Evolutionary conservation across 2,329 filamentous ascomycete genomes (phyloP), one percentile per base, ranked within the genome.

Genomic region (Penicillium sp.): DNA sequence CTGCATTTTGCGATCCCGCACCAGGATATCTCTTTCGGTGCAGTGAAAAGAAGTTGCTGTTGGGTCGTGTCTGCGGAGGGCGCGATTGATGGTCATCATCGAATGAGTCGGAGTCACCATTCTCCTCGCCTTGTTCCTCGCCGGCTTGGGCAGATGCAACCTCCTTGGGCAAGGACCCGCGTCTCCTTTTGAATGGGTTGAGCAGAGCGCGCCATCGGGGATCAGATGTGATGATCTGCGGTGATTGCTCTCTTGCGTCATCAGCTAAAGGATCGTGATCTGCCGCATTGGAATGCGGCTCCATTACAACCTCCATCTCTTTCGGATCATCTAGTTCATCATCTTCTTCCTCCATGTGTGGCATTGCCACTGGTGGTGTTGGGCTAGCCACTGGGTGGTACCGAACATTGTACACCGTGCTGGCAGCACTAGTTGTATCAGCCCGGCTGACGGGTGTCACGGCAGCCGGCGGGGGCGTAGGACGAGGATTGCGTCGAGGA

Each of bases 331-430:
- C 65, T 5, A 63, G 34, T 37, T 74, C 73, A 5, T 74, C 73
- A 5, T 69, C 70, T 41, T 73, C 73, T 57, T 71, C 70, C 28
- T 71, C 67, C 70, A 71, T 71, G 34, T 73, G 68, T 17, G 70
- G 71, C 62, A 76, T 73, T 15, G 65, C 64, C n/a, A 74, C 72
- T 2, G 76, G 75, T 52, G 73, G 81, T 41, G 79, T 82, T 58
- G 78, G 77, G 52, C 80, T 82, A 15, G 76, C 75, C 8, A 83
- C 77, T 14, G 84, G 80, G 66, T 88, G 84, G 67, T 88, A 87
- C 34, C 83, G 83, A 34, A 89, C 82, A 54, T 85, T 83, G 68
- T 89, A 88, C 4, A 88, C 83, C 0, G 86, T 88, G 62, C 86
- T 88, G 28, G 82, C 83, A 8, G 84, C 85, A 71, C 85, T 88